Evolutionary conservation across 495 filamentous ascomycete species (phyloP).

Genomic region (Daldinia decipiens): DNA sequence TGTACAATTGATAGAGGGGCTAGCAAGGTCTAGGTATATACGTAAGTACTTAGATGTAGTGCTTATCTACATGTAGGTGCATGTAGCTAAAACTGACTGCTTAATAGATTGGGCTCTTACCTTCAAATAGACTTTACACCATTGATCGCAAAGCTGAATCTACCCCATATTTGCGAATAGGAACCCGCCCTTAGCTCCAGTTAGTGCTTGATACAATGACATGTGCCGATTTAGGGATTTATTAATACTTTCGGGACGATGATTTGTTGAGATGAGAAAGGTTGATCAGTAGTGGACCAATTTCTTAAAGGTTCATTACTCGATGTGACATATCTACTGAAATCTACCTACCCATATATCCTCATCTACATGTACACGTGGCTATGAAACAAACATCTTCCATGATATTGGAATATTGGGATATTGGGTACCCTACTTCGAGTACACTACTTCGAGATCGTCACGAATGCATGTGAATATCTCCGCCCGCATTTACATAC

Average conservation of each 20-base stretch:
- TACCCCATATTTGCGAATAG: conserved; percentile 11
- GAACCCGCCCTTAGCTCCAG: conserved; percentile 13
- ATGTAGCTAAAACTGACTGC: background rate
- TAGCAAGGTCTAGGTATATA: background rate
- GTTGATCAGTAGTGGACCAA: background rate
- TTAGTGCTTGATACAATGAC: conserved; percentile 19
- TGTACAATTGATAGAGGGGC: background rate
- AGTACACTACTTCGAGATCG: conserved; percentile 1
- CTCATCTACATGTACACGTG: conserved; percentile 39
- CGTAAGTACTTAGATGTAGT: background rate
- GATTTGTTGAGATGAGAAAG: conserved; percentile 23
- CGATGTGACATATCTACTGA: conserved; percentile 18
- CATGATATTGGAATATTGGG: too few species aligned
- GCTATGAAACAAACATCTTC: conserved; percentile 37
- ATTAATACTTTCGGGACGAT: conserved; percentile 22
- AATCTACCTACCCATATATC: background rate
- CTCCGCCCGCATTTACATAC: conserved; percentile 13
- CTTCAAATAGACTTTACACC: conserved; percentile 3
- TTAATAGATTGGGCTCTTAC: conserved; percentile 1
- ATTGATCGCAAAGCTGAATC: background rate
- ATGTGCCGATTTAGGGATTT: conserved; percentile 23
- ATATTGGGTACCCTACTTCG: background rate
- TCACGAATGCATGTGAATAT: conserved; percentile 34
- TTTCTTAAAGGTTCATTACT: conserved; percentile 8
- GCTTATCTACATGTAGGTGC: background rate